Base-by-base conservation (phyloP, 768 basidiomycete species). In the Kwoniella dendrophila region DNA sequence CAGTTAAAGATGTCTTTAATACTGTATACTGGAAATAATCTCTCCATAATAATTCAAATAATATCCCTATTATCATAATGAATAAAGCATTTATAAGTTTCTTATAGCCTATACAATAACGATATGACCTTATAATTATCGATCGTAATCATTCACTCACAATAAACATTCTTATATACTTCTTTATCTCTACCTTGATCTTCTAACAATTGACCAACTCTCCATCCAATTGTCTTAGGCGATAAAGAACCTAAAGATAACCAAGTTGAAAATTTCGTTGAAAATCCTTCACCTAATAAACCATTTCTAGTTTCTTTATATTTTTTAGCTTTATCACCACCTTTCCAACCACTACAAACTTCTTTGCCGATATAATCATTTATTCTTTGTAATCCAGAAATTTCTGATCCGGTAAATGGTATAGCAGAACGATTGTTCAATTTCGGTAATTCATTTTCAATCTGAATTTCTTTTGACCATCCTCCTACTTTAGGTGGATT, bases 271-370 rank as follows among this genome's bases (percentile, higher is more conserved):
- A 82, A 73, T 66, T 83, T 82, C 38, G 81, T 81, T 47, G 78
- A 80, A 69, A 79, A 82, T 12, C 75, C 80, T 54, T 78, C 74
- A 0, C 82, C 82, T 8, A 81, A 56, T 26, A 83, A 55, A 0
- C 81, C 78, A 60, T 82, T 82, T 34, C 81, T 54, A 14, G 81
- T 81, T 57, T 73, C 68, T 74, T 81, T 81, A 72, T 82, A 82
- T 27, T 47, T 68, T 34, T 70, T 72, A 0, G 76, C 68, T 38
- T 73, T 76, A 7, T 40, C 33, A 0, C 77, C 72, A 14, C 72
- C 71, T 20, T 44, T 22, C 68, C 72, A 70, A 12, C 47, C 30
- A 24, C 54, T 30, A 24, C 26, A 33, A 56, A 56, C 3, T 59
- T 59, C 8, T 66, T 69, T 32, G 1, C 74, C 68, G 41, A 80